phyloP scores from a whole-genome alignment of 768 basidiomycete genomes.

The Termitomyces heimii region DNA sequence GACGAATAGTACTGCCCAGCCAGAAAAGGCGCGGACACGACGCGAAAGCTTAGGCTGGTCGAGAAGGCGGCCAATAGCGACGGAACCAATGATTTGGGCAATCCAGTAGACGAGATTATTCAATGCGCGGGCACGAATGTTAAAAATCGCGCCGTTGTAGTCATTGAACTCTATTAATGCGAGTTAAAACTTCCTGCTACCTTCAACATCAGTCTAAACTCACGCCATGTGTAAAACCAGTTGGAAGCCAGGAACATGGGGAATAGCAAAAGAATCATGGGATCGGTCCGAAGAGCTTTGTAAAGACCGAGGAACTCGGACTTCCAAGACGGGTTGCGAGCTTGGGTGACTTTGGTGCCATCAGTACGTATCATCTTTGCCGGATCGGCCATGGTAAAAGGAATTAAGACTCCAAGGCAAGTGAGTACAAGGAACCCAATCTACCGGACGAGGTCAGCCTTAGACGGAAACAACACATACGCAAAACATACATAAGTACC shows the following conservation, averaged over 20 bases:
- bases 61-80: conserved; percentile 63
- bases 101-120: conserved; percentile 82
- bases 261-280: conserved; percentile 67
- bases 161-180: conserved; percentile 61
- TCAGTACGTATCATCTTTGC: conserved; percentile 69
- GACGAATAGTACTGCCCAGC: conserved; percentile 56
- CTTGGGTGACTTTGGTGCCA: conserved; percentile 57
- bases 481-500: conserved; percentile 61
- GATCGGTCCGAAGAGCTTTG: conserved; percentile 62
- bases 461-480: neutral
- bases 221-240: conserved; percentile 86
- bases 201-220: conserved; percentile 16
- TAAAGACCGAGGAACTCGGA: conserved; percentile 69
- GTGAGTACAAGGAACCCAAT: conserved; percentile 78
- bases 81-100: conserved; percentile 69
- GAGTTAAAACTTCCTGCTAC: neutral
- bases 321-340: conserved; percentile 75
- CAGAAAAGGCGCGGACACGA: conserved; percentile 64
- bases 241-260: conserved; percentile 86
- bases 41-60: conserved; percentile 52
- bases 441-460: conserved; percentile 26
- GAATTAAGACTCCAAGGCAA: conserved; percentile 58
- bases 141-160: conserved; percentile 73
- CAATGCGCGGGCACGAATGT: conserved; percentile 70
- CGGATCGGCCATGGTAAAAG: conserved; percentile 68